phyloP scores from a whole-genome alignment of 2,329 filamentous ascomycete genomes.

The Colletotrichum sp. region DNA sequence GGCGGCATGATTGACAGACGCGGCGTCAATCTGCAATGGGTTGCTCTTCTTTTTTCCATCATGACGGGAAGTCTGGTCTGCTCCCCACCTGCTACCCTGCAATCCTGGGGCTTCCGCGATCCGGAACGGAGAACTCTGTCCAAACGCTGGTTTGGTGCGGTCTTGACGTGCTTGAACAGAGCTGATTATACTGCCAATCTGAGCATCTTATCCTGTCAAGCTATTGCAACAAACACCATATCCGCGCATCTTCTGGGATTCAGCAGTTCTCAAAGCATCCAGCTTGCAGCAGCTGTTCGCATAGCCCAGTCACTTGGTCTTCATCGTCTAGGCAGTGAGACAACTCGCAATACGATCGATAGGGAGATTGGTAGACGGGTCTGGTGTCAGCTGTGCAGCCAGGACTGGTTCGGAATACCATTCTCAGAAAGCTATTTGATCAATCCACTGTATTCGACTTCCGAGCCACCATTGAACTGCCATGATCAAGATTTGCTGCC shows the following conservation, averaged over 20 bases:
- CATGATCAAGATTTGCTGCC: slow-evolving; percentile 34
- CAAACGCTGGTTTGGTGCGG: background rate
- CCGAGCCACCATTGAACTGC: slow-evolving; percentile 35
- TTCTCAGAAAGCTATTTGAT: slow-evolving; percentile 22
- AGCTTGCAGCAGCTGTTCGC: slow-evolving; percentile 47
- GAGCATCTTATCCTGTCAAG: background rate
- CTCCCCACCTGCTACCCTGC: background rate
- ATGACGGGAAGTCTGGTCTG: background rate
- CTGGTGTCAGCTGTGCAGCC: background rate
- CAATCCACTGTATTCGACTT: slow-evolving; percentile 37
- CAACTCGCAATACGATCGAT: slow-evolving; percentile 8
- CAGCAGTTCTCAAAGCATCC: slow-evolving; percentile 49
- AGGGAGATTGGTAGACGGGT: background rate
- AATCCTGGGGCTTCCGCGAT: background rate
- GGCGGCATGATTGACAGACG: background rate
- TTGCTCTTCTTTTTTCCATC: background rate
- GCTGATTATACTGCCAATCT: background rate
- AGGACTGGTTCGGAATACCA: background rate
- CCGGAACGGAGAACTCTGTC: background rate
- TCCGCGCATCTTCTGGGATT: slow-evolving; percentile 51
- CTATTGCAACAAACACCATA: background rate
- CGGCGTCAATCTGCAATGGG: background rate
- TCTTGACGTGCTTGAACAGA: background rate
- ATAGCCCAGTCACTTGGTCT: slow-evolving; percentile 53
- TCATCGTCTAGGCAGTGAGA: slow-evolving; percentile 38